Percentiles rank a stretch among this genome's conserved stretches.
These are phyloP conservation scores for Phytophthora constricta DNA, from an alignment of 352 stramenopile species.

Conservation along the genomic window DNA sequence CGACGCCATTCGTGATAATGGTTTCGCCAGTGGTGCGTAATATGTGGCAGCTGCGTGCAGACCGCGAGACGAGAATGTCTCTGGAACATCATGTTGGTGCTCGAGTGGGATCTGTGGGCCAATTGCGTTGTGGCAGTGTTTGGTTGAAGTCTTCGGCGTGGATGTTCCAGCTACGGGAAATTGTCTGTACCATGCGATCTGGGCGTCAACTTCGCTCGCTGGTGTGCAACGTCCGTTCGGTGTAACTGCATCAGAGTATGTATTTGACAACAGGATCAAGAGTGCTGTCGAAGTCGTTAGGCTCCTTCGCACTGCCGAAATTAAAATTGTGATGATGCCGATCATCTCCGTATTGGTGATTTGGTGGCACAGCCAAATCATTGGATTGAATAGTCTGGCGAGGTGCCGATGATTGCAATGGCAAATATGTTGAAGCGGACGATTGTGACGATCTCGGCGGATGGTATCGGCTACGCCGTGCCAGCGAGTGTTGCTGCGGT, in stretches of 20 bases:
- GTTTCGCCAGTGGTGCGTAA: too few species aligned
- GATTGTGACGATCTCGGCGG: not conserved
- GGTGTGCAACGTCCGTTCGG: not conserved
- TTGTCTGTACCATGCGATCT: constrained; percentile 3
- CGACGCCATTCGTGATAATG: too few species aligned
- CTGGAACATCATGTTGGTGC: too few species aligned
- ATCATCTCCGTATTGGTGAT: not conserved
- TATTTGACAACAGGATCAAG: not conserved
- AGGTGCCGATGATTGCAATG: not conserved
- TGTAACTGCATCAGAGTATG: not conserved
- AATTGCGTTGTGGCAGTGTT: too few species aligned
- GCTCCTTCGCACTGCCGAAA: not conserved
- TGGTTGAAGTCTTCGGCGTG: too few species aligned
- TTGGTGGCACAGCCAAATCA: not conserved
- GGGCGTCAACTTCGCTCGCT: not conserved
- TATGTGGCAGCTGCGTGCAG: too few species aligned
- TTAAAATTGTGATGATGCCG: not conserved
- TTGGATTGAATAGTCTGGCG: not conserved
- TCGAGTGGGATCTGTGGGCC: too few species aligned
- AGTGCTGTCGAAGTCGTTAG: not conserved
- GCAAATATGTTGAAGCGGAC: not conserved
- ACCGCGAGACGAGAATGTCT: too few species aligned
- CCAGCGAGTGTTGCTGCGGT: not conserved
- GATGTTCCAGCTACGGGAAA: not conserved
- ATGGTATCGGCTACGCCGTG: not conserved